Percentiles rank a stretch among this genome's conserved stretches.
Conservation (phyloP, 176 grass and related monocot genomes). For the Hordeum marinum region DNA sequence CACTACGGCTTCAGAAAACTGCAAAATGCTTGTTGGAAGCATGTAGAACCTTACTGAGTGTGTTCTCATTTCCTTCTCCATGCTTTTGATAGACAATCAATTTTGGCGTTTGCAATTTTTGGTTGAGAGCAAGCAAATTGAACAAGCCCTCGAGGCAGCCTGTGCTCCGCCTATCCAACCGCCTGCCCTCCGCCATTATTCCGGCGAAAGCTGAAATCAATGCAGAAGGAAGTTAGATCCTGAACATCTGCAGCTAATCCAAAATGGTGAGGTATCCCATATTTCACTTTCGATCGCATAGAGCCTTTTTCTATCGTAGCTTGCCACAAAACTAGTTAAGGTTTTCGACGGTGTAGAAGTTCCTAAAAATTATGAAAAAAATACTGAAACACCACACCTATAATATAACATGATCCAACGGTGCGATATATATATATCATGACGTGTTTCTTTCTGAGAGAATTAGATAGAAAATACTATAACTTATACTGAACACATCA, state of each 20-base stretch:
- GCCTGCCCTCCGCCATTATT: slow-evolving; percentile 39
- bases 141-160: slow-evolving; percentile 63
- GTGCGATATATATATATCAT: too few species aligned
- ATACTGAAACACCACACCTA: too few species aligned
- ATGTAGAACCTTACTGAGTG: slow-evolving; percentile 45
- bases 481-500: neutral
- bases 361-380: too few species aligned
- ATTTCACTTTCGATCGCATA: neutral
- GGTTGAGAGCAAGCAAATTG: slow-evolving; percentile 58
- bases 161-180: slow-evolving; percentile 10
- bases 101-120: slow-evolving; percentile 43
- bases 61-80: slow-evolving; percentile 21
- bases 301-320: too few species aligned
- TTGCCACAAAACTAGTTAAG: too few species aligned
- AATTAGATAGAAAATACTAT: neutral
- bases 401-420: too few species aligned
- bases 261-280: neutral
- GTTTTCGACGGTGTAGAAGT: too few species aligned
- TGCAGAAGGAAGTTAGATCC: neutral
- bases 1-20: neutral
- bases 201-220: neutral
- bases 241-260: neutral
- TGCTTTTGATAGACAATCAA: slow-evolving; percentile 37
- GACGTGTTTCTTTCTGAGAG: neutral
- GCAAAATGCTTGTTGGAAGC: neutral